Conservation (phyloP, 257 asterid genomes). For the Nicotiana benthamiana region DNA sequence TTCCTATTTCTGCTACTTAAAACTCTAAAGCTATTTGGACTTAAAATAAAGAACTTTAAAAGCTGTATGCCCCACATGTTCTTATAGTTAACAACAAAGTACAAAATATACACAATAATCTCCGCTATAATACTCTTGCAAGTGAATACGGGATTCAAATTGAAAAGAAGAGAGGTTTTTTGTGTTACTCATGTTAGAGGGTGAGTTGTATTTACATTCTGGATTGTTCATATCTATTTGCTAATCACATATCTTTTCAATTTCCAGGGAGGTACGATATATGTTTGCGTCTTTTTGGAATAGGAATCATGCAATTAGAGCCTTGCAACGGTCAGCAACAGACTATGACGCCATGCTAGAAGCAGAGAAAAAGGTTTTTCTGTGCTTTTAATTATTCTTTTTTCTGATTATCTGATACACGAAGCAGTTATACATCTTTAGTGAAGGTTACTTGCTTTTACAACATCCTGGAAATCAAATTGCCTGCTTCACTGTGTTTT, state of each 20-base stretch:
- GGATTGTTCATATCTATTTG: neutral
- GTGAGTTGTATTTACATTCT: neutral
- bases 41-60: neutral
- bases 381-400: constrained; percentile 11
- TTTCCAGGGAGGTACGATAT: constrained; percentile 86
- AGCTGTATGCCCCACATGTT: neutral
- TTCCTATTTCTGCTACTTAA: neutral
- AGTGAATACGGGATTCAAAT: neutral
- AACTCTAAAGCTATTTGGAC: neutral
- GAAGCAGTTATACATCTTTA: neutral
- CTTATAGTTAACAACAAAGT: neutral
- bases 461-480: neutral
- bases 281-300: constrained; percentile 98
- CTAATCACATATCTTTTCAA: constrained; percentile 11
- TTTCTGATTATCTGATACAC: neutral
- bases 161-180: neutral
- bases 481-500: neutral
- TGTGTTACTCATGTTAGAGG: neutral
- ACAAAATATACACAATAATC: neutral
- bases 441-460: neutral
- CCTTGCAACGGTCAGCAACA: constrained; percentile 54
- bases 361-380: constrained; percentile 79
- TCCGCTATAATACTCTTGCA: neutral
- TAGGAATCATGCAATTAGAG: constrained; percentile 69
- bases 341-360: constrained; percentile 55